A percentile compares a stretch with the other conserved stretches of the same genome.
phyloP scores from a whole-genome alignment of 2,329 filamentous ascomycete species.

The Fusarium vanettenii region DNA sequence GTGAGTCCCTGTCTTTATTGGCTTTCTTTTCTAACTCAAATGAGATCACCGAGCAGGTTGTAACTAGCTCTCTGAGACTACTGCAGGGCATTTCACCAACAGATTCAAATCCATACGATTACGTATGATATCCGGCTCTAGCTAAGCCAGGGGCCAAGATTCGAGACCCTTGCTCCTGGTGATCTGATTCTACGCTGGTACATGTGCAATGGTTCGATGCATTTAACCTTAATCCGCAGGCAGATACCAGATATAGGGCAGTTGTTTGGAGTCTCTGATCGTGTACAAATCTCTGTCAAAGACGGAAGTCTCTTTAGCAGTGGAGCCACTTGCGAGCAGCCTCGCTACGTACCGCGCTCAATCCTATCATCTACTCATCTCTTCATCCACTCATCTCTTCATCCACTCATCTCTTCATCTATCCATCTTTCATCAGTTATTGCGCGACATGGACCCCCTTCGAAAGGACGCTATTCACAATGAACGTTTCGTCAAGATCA shows the following conservation, averaged over 20 bases:
- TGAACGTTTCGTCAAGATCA: slow-evolving; percentile 21
- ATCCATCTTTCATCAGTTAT: neutral
- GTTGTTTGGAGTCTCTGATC: neutral
- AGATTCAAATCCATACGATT: neutral
- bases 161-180: neutral
- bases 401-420: neutral
- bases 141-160: neutral
- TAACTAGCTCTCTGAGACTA: neutral
- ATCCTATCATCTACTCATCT: neutral
- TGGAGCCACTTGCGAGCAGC: neutral
- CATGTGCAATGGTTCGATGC: neutral
- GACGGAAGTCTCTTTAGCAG: neutral
- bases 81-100: neutral
- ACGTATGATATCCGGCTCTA: neutral
- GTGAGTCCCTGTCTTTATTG: neutral
- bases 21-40: neutral
- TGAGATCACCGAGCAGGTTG: neutral
- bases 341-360: neutral
- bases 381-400: too few relatives aligned
- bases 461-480: slow-evolving; percentile 7
- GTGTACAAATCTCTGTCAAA: neutral
- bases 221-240: neutral
- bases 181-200: neutral
- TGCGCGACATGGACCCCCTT: slow-evolving; percentile 1
- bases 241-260: neutral